Conservation (phyloP, 306 rosid genomes). For the Malus asiatica region DNA sequence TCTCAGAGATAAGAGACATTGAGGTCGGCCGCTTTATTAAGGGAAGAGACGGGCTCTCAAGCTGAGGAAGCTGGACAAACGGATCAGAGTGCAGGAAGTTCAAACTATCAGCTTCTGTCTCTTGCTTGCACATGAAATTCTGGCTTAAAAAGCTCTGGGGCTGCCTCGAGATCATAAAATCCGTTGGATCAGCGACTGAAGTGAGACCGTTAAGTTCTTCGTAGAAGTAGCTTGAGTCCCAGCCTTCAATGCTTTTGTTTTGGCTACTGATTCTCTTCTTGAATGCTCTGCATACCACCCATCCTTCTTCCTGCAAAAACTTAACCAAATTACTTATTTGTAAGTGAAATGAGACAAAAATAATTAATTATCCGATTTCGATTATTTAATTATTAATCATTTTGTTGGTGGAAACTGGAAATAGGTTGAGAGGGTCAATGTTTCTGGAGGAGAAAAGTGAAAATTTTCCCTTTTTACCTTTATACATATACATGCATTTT, state of each 20-base stretch:
- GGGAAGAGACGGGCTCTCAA: slow-evolving; percentile 68
- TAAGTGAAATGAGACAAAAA: not conserved
- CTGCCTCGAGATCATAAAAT: slow-evolving; percentile 44
- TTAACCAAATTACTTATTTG: not conserved
- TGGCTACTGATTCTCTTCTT: slow-evolving; percentile 62
- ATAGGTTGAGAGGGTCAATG: not conserved
- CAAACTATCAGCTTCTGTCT: slow-evolving; percentile 49
- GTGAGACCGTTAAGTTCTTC: slow-evolving; percentile 44
- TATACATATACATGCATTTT: slow-evolving; percentile 1
- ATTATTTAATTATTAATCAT: not conserved
- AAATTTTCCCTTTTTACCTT: not conserved
- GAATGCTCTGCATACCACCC: slow-evolving; percentile 98
- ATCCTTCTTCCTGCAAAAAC: slow-evolving; percentile 85
- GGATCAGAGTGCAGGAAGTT: slow-evolving; percentile 39
- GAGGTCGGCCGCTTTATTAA: slow-evolving; percentile 51
- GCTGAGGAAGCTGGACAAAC: slow-evolving; percentile 68
- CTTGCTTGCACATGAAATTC: slow-evolving; percentile 68
- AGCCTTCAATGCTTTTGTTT: slow-evolving; percentile 47
- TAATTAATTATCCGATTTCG: not conserved
- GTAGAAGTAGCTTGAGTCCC: slow-evolving; percentile 62
- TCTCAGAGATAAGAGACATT: slow-evolving; percentile 34
- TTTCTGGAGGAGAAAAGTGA: not conserved
- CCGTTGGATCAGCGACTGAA: slow-evolving; percentile 46
- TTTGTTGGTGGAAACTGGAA: slow-evolving; percentile 3
- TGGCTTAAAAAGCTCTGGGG: slow-evolving; percentile 30